Base-by-base conservation (phyloP, 805 yeast species). In the Suhomyces emberorum region DNA sequence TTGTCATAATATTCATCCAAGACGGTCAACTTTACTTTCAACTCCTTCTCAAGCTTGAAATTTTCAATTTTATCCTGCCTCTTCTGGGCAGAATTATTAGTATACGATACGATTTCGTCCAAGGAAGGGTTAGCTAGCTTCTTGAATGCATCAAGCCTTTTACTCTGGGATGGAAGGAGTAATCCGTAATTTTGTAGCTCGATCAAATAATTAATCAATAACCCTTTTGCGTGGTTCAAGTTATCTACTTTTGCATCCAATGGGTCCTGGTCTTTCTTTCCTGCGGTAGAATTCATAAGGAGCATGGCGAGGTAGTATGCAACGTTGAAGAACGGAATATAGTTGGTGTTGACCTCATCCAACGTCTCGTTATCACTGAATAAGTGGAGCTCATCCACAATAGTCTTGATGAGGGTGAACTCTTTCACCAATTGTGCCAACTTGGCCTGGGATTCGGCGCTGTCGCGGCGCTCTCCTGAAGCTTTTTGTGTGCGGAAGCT, bases 61-160 rank as follows among this genome's bases (percentile, higher is more conserved):
- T 76, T 75, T 12, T 74, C 81, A 39, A 88, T 87, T 55, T 88
- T 89, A 32, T 77, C 81, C 15, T 81, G 79, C 48, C 97, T 70
- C 48, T 72, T 65, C 8, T 55, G 49, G 0, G 70, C 65, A 0
- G 83, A 69, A 34, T 70, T 67, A 16, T 43, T 43, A 12, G 28
- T 25, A 4, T 39, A 37, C 1, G 39, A 30, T 4, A 44, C 28
- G 15, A 57, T 37, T 52, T 76, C 71, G 35, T 61, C 61, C 22
- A 67, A 47, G 3, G 66, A 54, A 2, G 80, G 81, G 26, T 55
- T 55, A 34, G 60, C 65, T 1, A 61, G 53, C 3, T 58, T 56
- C 34, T 64, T 60, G 43, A 76, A 68, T 0, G 54, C 46, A 10
- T 73, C 71, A 3, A 76, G 40, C 45, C 60, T 69, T 10, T 52